Evolutionary conservation across 768 basidiomycete genomes (phyloP), one percentile per base, ranked within the genome.

Genomic region (Lactarius indigo): DNA sequence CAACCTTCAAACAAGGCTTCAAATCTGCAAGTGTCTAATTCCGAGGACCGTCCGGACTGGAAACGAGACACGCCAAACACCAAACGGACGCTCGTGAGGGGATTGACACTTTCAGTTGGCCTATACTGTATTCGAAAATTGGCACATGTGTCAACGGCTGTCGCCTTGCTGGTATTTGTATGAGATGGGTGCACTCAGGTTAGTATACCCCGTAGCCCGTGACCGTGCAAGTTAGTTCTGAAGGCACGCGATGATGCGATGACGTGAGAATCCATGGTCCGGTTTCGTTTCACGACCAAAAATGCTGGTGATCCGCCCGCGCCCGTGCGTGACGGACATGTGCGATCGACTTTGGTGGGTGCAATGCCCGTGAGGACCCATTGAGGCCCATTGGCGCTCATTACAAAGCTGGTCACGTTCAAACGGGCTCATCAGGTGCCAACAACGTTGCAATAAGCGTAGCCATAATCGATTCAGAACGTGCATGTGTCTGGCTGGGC

Each of bases 221-320:
- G 33, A 39, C 39, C 39, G 37, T 13, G 5, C 33, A 35, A 35
- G 12, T 37, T 37, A 37, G 12, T n/a, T n/a, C n/a, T 50, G 23
- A 26, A 26, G 47, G 47, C n/a, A 35, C 35, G 31, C n/a, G n/a
- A n/a, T n/a, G n/a, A 18, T 6, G 20, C 0, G 44, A 4, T 50
- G 47, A 50, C 47, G 23, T 26, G 12, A 50, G 23, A 23, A 20
- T 20, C 42, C 42, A 20, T 44, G 44, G 47, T 47, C 63, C 57
- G 63, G 44, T 64, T 26, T 7, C 20, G 13, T 64, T 26, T 47
- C 42, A 20, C 10, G 44, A 17, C 31, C 23, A 39, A 31, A 54
- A 5, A 8, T 20, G 1, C 47, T 18, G 20, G 59, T 65, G 64
- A 61, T 65, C 64, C 64, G 59, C n/a, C 59, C 59, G 59, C 15